Conservation (phyloP, 1,284 basidiomycete genomes). For the Leccinum pachyderme region DNA sequence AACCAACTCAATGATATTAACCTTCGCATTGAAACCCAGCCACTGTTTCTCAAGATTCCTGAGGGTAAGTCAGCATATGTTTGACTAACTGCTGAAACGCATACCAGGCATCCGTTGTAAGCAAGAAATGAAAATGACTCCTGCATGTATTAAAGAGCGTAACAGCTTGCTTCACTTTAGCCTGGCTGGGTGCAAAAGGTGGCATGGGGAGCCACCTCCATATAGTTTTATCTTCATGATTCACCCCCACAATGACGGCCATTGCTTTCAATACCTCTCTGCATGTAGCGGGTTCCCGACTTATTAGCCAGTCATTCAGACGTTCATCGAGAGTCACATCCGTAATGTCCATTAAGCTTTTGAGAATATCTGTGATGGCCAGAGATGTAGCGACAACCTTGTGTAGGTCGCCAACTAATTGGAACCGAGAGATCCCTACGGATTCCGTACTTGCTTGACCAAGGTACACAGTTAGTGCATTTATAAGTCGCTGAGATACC, state of each 20-base stretch:
- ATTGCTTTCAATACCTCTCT: background rate
- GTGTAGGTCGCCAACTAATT: conserved; percentile 1
- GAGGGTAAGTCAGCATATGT: background rate
- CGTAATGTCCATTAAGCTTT: background rate
- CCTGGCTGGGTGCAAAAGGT: background rate
- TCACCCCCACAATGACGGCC: background rate
- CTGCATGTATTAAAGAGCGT: conserved; percentile 4
- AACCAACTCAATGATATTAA: background rate
- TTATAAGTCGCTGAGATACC: conserved; percentile 1
- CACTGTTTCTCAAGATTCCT: background rate
- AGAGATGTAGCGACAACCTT: conserved; percentile 3
- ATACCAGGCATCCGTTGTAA: background rate
- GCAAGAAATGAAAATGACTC: background rate
- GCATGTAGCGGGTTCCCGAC: background rate
- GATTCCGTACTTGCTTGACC: background rate
- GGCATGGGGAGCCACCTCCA: background rate
- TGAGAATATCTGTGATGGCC: background rate
- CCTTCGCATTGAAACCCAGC: background rate
- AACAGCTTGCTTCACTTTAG: conserved; percentile 1
- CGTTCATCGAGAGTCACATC: background rate
- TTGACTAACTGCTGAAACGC: background rate
- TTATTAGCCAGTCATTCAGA: background rate
- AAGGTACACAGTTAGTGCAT: background rate
- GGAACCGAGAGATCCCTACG: background rate
- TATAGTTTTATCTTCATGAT: too few relatives aligned